Evolutionary conservation across 768 basidiomycete species (phyloP).

Genomic region (Mrakia blollopis): DNA sequence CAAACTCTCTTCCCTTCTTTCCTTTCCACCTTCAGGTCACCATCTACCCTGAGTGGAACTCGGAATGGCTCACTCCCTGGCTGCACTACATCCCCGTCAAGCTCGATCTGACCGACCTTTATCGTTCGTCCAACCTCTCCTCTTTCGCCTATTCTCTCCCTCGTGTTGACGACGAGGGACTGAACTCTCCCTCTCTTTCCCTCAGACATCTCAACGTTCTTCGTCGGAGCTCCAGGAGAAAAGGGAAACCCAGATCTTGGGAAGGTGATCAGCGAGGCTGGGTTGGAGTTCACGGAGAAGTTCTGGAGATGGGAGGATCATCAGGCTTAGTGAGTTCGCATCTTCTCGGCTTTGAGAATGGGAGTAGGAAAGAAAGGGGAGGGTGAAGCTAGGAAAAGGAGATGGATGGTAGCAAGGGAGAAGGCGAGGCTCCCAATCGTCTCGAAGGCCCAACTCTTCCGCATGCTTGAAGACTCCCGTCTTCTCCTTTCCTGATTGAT

Average conservation of each 20-base stretch:
- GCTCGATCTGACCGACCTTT: conserved; percentile 33
- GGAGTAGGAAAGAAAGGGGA: too few species aligned
- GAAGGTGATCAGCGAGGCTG: conserved; percentile 1
- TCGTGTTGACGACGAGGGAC: neutral
- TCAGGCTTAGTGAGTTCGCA: conserved; percentile 7
- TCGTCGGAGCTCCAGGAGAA: neutral
- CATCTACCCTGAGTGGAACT: conserved; percentile 43
- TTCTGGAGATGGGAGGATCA: conserved; percentile 21
- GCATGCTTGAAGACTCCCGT: too few species aligned
- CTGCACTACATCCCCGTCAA: conserved; percentile 42
- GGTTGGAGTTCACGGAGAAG: neutral
- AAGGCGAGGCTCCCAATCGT: too few species aligned
- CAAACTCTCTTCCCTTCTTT: too few species aligned
- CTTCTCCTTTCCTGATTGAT: too few species aligned
- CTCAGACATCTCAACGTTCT: conserved; percentile 8
- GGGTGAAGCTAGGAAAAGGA: too few species aligned
- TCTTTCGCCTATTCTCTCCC: too few species aligned
- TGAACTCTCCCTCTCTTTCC: neutral
- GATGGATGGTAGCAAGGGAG: too few species aligned
- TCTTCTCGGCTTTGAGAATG: too few species aligned
- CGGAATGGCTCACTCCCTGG: conserved; percentile 42
- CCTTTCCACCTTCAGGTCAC: conserved; percentile 32
- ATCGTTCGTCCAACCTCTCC: neutral
- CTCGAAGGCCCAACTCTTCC: too few species aligned
- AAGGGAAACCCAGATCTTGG: conserved; percentile 1